Conservation (phyloP, 2,329 filamentous ascomycete genomes). For the Trichoderma sp. region DNA sequence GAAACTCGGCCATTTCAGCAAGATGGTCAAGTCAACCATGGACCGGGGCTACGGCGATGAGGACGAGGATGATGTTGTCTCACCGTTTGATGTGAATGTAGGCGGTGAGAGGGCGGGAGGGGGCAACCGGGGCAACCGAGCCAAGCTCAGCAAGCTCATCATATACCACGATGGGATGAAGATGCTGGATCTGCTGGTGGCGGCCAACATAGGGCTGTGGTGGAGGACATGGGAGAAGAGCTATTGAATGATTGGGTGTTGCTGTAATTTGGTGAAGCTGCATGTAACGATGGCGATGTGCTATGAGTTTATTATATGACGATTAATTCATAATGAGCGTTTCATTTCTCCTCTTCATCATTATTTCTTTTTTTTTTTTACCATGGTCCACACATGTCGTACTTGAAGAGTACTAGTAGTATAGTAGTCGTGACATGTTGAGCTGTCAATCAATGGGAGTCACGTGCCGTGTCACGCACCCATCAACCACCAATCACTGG, state of each 20-base stretch:
- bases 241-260: slow-evolving; percentile 34
- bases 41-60: slow-evolving; percentile 36
- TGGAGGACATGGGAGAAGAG: slow-evolving; percentile 80
- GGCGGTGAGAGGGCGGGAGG: slow-evolving; percentile 84
- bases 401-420: too few species aligned
- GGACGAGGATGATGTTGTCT: slow-evolving; percentile 43
- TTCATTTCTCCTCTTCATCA: background rate
- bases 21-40: slow-evolving; percentile 41
- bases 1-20: slow-evolving; percentile 47
- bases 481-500: slow-evolving; percentile 39
- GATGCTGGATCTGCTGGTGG: slow-evolving; percentile 92
- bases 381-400: too few species aligned
- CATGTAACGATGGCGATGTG: background rate
- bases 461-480: slow-evolving; percentile 37
- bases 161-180: slow-evolving; percentile 87
- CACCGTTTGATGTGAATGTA: slow-evolving; percentile 68
- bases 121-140: slow-evolving; percentile 79
- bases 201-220: slow-evolving; percentile 90
- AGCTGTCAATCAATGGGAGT: background rate
- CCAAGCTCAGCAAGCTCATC: slow-evolving; percentile 92
- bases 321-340: background rate
- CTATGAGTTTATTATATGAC: background rate
- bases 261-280: background rate
- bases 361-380: too few species aligned
- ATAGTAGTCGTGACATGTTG: too few species aligned